Conservation (phyloP, 1,284 basidiomycete genomes). For the Wallemia ichthyophaga region DNA sequence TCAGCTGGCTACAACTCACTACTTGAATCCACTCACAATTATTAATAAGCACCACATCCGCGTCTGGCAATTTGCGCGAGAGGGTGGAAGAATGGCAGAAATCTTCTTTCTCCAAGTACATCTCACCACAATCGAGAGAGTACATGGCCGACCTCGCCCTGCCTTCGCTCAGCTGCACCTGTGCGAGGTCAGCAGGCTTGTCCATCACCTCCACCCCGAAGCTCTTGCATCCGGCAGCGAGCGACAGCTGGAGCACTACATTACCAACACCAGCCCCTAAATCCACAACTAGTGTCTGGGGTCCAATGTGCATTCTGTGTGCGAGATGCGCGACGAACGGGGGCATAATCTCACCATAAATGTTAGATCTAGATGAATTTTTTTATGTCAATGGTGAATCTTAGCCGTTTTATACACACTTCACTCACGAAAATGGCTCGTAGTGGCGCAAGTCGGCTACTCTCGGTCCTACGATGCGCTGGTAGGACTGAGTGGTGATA, state of each 20-base stretch:
- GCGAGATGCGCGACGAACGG: conserved; percentile 17
- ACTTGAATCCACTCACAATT: conserved; percentile 10
- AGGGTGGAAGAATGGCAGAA: conserved; percentile 17
- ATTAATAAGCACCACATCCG: conserved; percentile 18
- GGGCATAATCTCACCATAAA: conserved; percentile 18
- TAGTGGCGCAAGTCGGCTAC: conserved; percentile 19
- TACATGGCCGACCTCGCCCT: conserved; percentile 21
- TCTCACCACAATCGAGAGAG: conserved; percentile 18
- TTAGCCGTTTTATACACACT: background rate
- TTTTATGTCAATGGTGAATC: no score
- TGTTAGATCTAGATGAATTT: conserved; percentile 10
- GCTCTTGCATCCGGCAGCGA: conserved; percentile 20
- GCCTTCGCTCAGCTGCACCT: conserved; percentile 20
- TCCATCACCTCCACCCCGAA: conserved; percentile 24
- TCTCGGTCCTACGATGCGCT: conserved; percentile 22
- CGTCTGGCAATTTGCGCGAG: conserved; percentile 15
- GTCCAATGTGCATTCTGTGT: conserved; percentile 12
- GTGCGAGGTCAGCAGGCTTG: conserved; percentile 19
- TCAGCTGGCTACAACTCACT: no score
- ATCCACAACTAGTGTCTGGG: conserved; percentile 19
- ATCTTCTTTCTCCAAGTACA: conserved; percentile 21
- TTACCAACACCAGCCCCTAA: conserved; percentile 26
- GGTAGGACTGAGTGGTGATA: conserved; percentile 23
- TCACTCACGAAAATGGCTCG: conserved; percentile 12
- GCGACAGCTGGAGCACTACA: conserved; percentile 21